Conservation (phyloP, 1,139 yeast species). For the Candida pseudocylindracea region DNA sequence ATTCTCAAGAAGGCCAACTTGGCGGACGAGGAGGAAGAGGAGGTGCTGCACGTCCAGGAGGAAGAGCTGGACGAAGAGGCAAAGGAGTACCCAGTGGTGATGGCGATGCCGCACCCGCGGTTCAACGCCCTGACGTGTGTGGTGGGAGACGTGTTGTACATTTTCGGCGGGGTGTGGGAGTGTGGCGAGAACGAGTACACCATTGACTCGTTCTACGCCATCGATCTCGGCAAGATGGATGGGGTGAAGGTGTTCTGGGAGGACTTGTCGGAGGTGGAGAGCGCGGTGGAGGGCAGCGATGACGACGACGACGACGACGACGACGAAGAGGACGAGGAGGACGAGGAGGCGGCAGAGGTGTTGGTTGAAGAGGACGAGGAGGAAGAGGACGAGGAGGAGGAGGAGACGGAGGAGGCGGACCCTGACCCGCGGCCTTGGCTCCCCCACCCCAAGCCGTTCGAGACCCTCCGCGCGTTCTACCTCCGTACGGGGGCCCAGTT, state of each 20-base stretch:
- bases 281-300: conserved; percentile 17
- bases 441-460: conserved; percentile 96
- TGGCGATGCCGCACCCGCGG: conserved; percentile 65
- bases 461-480: conserved; percentile 61
- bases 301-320: conserved; percentile 44
- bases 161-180: conserved; percentile 90
- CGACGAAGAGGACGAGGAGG: conserved; percentile 38
- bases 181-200: conserved; percentile 67
- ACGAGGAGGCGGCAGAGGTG: conserved; percentile 26
- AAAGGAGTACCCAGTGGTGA: conserved; percentile 31
- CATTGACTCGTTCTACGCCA: conserved; percentile 66
- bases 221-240: conserved; percentile 71
- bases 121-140: conserved; percentile 78
- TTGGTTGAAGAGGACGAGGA: conserved; percentile 21
- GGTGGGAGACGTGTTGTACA: conserved; percentile 61
- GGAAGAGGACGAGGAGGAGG: conserved; percentile 36
- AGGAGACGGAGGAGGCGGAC: conserved; percentile 40
- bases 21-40: conserved; percentile 14
- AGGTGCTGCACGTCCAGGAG: conserved; percentile 12
- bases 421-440: conserved; percentile 93
- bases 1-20: conserved; percentile 48
- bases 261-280: conserved; percentile 39
- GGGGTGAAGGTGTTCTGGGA: conserved; percentile 88
- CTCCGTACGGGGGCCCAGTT: conserved; percentile 71
- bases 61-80: conserved; percentile 14